Evolutionary conservation across 305 asterid species (phyloP), one percentile per base, ranked within the genome.

Genomic region (Fraxinus floribunda): DNA sequence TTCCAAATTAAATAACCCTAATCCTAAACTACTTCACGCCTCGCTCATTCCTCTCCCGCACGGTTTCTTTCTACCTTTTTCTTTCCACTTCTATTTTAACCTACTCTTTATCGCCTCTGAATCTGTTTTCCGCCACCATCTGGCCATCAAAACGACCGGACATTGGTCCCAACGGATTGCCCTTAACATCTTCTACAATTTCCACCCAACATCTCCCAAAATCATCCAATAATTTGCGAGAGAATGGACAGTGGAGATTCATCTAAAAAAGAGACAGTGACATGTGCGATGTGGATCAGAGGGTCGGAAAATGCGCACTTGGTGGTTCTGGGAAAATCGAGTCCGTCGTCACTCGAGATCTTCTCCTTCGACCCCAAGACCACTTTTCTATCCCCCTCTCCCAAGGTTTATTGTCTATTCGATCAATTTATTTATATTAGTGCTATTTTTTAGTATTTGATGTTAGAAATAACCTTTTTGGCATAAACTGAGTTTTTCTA

Each of bases 271-370:
- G 94, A 94, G 78, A 88, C 87, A 68, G 97, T 91, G 83, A 90
- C 92, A 35, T 91, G 93, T 79, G 90, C 97, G 35, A 81, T 91
- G 82, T 96, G 99, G 99, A 94, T 96, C 86, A 89, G 93, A 83
- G 92, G 99, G 85, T 98, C 98, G 83, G 98, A 94, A 44, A 94
- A 94, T 86, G 92, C 83, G 74, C 98, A 93, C 78, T 87, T 94
- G 82, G 97, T 89, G 78, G 93, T 87, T 41, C 89, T 96, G 75
- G 99, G 95, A 7, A 96, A 92, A 86, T 87, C 94, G 36, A 82
- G 35, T 15, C 94, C 92, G 20, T 85, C 97, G 11, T 89, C 94
- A 75, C 88, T 96, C 79, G 94, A 96, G 89, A 89, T 96, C 55
- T 92, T 92, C 91, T 90, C 98, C 39, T 96, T 83, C 83, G 93